phyloP scores from a whole-genome alignment of 139 green algal species.

The Monoraphidium neglectum region DNA sequence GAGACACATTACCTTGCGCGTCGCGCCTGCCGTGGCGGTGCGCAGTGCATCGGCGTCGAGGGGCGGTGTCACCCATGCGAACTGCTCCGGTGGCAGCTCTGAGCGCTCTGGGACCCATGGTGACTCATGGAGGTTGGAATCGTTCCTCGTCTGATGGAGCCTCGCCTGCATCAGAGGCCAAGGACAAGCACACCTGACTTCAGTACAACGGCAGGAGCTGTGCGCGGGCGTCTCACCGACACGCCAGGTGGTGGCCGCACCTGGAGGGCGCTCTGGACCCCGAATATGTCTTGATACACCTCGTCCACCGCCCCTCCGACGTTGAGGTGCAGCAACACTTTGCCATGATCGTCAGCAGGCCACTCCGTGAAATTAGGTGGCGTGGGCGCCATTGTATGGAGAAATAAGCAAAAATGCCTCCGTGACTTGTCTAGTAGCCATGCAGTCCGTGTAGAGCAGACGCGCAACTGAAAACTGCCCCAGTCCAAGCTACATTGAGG shows the following conservation, averaged over 20 bases:
- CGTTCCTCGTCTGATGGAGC: slow-evolving; percentile 23
- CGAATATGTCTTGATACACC: slow-evolving; percentile 24
- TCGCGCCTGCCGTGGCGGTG: neutral
- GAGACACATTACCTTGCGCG: neutral
- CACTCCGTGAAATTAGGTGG: no score
- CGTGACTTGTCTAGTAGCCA: no score
- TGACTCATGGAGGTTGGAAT: slow-evolving; percentile 25
- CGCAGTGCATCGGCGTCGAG: neutral
- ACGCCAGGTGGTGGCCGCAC: neutral
- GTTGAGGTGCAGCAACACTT: slow-evolving; percentile 17
- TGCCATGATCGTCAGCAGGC: slow-evolving; percentile 9
- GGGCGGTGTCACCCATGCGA: slow-evolving; percentile 7
- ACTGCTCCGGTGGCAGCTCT: slow-evolving; percentile 25
- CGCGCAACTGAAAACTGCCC: no score
- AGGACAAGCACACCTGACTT: no score
- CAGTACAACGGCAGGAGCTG: no score
- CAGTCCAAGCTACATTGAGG: no score
- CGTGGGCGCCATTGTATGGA: no score
- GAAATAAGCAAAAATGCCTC: no score
- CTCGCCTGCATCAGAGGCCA: slow-evolving; percentile 31
- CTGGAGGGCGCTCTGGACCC: slow-evolving; percentile 9
- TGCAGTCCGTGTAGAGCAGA: no score
- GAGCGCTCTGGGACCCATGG: slow-evolving; percentile 10
- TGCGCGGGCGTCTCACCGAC: no score
- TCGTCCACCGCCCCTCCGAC: slow-evolving; percentile 10